Evolutionary conservation across 352 stramenopile genomes (phyloP).

Genomic region (Phytophthora pluvialis): DNA sequence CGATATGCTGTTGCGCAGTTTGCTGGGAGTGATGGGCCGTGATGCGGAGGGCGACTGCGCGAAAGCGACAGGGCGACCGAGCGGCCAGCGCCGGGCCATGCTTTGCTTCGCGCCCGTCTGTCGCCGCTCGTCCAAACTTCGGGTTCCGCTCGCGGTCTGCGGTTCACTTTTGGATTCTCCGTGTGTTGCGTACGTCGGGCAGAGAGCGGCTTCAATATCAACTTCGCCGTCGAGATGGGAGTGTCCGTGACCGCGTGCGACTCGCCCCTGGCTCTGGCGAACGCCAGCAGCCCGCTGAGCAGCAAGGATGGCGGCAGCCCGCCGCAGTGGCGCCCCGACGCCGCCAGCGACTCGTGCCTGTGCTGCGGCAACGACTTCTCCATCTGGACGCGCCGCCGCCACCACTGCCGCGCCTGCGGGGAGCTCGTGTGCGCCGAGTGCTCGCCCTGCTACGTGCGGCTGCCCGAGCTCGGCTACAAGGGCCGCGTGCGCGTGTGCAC

Average conservation of each 20-base stretch:
- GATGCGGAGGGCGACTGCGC: conserved; percentile 16
- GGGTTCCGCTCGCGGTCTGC: conserved; percentile 4
- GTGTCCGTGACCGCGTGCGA: conserved; percentile 35
- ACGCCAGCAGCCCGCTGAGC: conserved; percentile 5
- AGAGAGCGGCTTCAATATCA: conserved; percentile 23
- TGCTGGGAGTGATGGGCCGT: conserved; percentile 5
- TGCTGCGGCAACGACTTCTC: conserved; percentile 77
- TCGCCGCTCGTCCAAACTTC: conserved; percentile 19
- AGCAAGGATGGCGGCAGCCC: conserved; percentile 20
- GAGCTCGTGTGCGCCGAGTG: conserved; percentile 81
- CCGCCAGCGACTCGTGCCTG: conserved; percentile 70
- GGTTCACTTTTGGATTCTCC: conserved; percentile 41
- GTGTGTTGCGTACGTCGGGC: conserved; percentile 32
- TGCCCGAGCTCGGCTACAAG: conserved; percentile 74
- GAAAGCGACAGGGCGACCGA: conserved; percentile 14
- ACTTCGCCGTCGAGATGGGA: conserved; percentile 22
- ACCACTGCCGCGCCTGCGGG: conserved; percentile 83
- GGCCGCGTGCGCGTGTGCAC: conserved; percentile 77
- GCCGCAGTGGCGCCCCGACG: conserved; percentile 75
- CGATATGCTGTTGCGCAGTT: neutral
- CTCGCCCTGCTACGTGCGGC: conserved; percentile 60
- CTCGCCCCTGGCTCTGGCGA: conserved; percentile 24
- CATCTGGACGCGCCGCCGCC: conserved; percentile 71
- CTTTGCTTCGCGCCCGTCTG: conserved; percentile 5
- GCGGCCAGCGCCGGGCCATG: conserved; percentile 2